phyloP scores from a whole-genome alignment of 1,284 basidiomycete species.

The Boletus smithii region DNA sequence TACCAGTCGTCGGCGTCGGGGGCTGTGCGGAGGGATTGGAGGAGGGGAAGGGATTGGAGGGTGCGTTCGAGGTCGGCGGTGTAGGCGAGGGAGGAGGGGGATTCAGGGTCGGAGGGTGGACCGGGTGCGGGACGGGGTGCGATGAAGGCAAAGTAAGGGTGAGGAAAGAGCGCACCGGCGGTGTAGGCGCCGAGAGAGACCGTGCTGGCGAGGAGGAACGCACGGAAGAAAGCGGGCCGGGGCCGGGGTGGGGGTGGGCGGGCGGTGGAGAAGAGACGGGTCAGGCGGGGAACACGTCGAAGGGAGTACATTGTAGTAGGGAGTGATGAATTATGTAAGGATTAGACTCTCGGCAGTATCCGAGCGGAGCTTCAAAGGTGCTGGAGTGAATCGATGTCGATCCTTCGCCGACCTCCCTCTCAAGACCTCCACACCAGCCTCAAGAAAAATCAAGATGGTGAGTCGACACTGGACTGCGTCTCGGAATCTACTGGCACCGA shows the following conservation, averaged over 20 bases:
- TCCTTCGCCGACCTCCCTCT: constrained; percentile 10
- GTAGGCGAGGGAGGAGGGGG: constrained; percentile 60
- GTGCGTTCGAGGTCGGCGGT: constrained; percentile 62
- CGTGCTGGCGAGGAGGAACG: constrained; percentile 21
- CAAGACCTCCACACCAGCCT: constrained; percentile 18
- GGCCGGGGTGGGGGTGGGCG: constrained; percentile 2
- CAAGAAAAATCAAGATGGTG: constrained; percentile 24
- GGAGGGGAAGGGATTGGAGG: constrained; percentile 63
- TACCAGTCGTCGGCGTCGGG: constrained; percentile 62
- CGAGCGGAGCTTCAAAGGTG: constrained; percentile 23
- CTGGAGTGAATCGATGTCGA: no score
- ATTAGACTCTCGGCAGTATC: constrained; percentile 14
- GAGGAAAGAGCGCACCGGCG: constrained; percentile 63
- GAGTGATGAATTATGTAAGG: constrained; percentile 6
- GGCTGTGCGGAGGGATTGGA: constrained; percentile 49
- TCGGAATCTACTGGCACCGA: constrained; percentile 22
- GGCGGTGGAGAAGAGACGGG: constrained; percentile 10
- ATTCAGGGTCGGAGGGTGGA: constrained; percentile 54
- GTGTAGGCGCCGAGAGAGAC: constrained; percentile 40
- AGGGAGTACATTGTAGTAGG: constrained; percentile 1
- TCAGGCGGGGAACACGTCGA: constrained; percentile 8
- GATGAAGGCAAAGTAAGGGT: constrained; percentile 56
- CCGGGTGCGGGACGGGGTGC: constrained; percentile 67
- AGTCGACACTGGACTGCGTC: constrained; percentile 20
- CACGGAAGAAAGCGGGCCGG: constrained; percentile 9